Conservation (phyloP, 202 grass and related monocot genomes). For the Elaeis oleifera region DNA sequence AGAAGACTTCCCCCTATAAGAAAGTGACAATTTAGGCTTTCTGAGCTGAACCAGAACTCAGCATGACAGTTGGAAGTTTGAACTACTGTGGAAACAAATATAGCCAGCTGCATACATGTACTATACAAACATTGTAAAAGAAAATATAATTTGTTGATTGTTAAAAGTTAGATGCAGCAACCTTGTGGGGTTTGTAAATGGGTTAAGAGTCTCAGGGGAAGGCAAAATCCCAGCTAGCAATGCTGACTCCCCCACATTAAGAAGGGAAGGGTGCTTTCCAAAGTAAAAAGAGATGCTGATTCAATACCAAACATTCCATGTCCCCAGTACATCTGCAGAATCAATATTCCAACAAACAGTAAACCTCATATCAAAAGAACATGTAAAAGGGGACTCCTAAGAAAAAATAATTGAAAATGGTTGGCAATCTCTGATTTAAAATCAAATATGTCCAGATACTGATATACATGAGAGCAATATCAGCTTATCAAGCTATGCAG, state of each 20-base stretch:
- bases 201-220: slow-evolving; percentile 13
- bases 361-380: not conserved
- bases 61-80: no score
- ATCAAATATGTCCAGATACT: no score
- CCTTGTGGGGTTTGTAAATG: slow-evolving; percentile 3
- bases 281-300: slow-evolving; percentile 11
- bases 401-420: no score
- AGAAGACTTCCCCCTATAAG: slow-evolving; percentile 11
- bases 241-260: slow-evolving; percentile 9
- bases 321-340: slow-evolving; percentile 12
- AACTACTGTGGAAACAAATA: no score
- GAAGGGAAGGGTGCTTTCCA: not conserved
- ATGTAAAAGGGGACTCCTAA: no score
- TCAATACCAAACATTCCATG: slow-evolving; percentile 6
- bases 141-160: not conserved
- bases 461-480: no score
- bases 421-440: no score
- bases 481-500: no score
- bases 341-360: not conserved
- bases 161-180: slow-evolving; percentile 1
- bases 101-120: no score
- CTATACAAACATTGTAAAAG: no score
- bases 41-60: no score
- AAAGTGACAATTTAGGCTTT: no score
- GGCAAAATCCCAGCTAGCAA: slow-evolving; percentile 13